Base-by-base conservation (phyloP, 148 eudicot species). In the Bassia scoparia region DNA sequence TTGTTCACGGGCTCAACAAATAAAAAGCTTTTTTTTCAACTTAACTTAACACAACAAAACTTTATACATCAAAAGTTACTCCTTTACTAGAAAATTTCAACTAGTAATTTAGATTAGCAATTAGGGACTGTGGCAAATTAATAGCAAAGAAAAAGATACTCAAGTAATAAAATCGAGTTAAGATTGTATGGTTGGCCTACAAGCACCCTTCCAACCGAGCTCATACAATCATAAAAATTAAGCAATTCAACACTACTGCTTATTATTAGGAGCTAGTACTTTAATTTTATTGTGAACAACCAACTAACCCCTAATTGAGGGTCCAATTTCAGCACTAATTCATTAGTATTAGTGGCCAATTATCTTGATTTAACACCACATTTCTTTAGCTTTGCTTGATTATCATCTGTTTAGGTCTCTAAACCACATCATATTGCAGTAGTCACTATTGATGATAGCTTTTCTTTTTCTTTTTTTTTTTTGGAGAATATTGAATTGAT, bases 141-240 rank as follows among this genome's bases (percentile, higher is more conserved):
- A 54, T n/a, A 63, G 46, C 37, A 52, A 61, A 46, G 50, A 52
- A 53, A 61, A 33, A 79, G 65, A 58, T 69, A 53, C 56, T 12
- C 60, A 67, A 61, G 56, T 8, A 53, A 30, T 16, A 67, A 63
- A 26, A 64, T 68, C 31, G 38, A 17, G n/a, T 58, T 44, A 34
- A n/a, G 35, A 53, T 73, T 65, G 63, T 41, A 69, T 72, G 27
- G 37, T 80, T 80, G 83, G 75, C 89, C 85, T 78, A 83, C 89
- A 77, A 61, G 83, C 35, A 67, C 83, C 85, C 83, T 73, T 74
- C 86, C 80, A 67, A 83, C 83, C 83, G 76, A 79, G 74, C 75
- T 56, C 26, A 62, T 20, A 68, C 18, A 49, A 59, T 73, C 74
- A 60, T 78, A 50, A 59, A 59, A 73, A 55, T n/a, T 65, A 58